These are phyloP conservation scores for Rubus parviflorus DNA, from an alignment of 306 rosid species.

Conservation along the genomic window DNA sequence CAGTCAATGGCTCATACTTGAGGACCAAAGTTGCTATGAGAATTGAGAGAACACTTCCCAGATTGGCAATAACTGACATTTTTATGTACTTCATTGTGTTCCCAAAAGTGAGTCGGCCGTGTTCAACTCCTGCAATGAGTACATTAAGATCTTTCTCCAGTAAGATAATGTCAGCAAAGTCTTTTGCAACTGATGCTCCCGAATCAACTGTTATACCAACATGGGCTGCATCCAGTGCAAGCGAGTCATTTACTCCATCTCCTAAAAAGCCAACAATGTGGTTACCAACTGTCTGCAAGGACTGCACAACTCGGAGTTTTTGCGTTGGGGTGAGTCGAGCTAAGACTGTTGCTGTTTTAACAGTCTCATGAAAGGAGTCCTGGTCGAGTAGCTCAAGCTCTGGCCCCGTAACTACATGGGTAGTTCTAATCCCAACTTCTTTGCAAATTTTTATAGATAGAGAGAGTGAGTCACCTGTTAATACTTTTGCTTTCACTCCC, in stretches of 20 bases:
- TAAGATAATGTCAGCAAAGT: conserved; percentile 76
- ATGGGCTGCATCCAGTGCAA: conserved; percentile 77
- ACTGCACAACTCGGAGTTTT: conserved; percentile 75
- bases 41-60: conserved; percentile 71
- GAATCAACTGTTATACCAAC: conserved; percentile 87
- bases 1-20: conserved; percentile 61
- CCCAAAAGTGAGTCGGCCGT: conserved; percentile 70
- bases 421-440: conserved; percentile 78
- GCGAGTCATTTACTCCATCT: conserved; percentile 77
- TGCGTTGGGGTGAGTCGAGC: conserved; percentile 83
- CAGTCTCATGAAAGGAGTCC: conserved; percentile 66
- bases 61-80: conserved; percentile 76
- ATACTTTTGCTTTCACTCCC: conserved; percentile 81
- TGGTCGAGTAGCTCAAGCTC: conserved; percentile 71
- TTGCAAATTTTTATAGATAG: conserved; percentile 65
- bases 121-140: conserved; percentile 79
- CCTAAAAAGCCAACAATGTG: conserved; percentile 78
- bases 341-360: conserved; percentile 65
- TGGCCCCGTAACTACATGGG: conserved; percentile 73
- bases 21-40: conserved; percentile 58
- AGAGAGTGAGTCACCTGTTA: conserved; percentile 78
- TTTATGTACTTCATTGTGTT: conserved; percentile 86
- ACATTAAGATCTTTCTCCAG: conserved; percentile 86
- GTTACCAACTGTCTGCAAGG: conserved; percentile 65
- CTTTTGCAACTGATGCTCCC: conserved; percentile 78